These are phyloP conservation scores for Coleophoma eucalyptorum DNA, from an alignment of 2,329 filamentous ascomycete genomes.

Conservation along the genomic window DNA sequence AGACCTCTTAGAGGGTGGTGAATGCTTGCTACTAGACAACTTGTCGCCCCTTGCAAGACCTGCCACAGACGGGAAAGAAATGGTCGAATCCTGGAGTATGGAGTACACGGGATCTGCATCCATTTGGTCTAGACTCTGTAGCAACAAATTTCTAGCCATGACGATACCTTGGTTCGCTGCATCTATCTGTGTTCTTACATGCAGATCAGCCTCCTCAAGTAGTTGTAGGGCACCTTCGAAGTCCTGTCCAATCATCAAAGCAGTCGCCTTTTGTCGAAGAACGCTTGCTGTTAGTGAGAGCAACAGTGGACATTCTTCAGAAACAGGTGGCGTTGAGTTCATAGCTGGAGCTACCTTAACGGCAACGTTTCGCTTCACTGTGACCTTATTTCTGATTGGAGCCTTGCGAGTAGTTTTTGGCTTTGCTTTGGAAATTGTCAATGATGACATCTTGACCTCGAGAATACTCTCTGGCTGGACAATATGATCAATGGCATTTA, in stretches of 20 bases:
- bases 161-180: constrained; percentile 50
- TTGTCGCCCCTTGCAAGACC: constrained; percentile 15
- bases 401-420: constrained; percentile 29
- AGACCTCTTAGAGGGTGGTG: constrained; percentile 18
- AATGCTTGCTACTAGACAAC: constrained; percentile 14
- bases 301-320: constrained; percentile 28
- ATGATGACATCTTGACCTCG: constrained; percentile 16
- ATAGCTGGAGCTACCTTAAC: constrained; percentile 18
- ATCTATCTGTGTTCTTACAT: constrained; percentile 37
- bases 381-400: constrained; percentile 21
- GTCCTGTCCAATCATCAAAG: constrained; percentile 37
- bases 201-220: constrained; percentile 46
- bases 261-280: constrained; percentile 45
- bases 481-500: constrained; percentile 16
- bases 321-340: constrained; percentile 13
- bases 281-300: constrained; percentile 42
- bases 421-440: constrained; percentile 28
- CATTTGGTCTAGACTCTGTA: constrained; percentile 69
- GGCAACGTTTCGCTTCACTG: constrained; percentile 23
- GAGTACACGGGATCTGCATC: constrained; percentile 80
- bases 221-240: constrained; percentile 55
- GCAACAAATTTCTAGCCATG: constrained; percentile 64
- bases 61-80: constrained; percentile 73
- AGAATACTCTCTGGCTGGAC: constrained; percentile 11
- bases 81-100: constrained; percentile 86